Base-by-base conservation (phyloP, 306 rosid species). In the Trichosanthes truncata region DNA sequence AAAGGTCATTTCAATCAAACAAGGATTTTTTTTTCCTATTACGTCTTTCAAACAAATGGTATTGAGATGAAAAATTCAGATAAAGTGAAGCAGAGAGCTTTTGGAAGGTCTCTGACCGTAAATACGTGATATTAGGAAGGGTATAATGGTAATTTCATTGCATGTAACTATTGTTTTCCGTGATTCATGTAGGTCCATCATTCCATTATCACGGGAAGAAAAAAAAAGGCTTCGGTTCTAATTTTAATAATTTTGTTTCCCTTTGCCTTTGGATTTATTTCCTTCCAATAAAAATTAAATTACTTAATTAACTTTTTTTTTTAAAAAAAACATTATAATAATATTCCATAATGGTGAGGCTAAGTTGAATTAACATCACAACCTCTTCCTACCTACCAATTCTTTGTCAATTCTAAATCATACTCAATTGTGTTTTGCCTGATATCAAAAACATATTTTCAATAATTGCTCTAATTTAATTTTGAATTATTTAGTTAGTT, bases 171-270 rank as follows among this genome's bases (percentile, higher is more conserved):
- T 74, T 74, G 9, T 74, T 74, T 31, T 74, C 78, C 78, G 43
- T 74, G 78, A 48, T 26, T 73, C 78, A 74, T 48, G 78, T 29
- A 74, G 78, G 60, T 74, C 78, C 78, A 74, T 49, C 61, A 8
- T 74, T 49, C 45, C 61, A 74, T 74, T 74, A 74, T 74, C 61
- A 74, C 60, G 61, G 78, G 78, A 74, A 26, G 60, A 48, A 48
- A 29, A 43, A 45, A 12, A 72, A 15, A 7, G 25, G 6, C 74
- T 36, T 66, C 3, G 45, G 49, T 66, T 6, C 21, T 14, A 41
- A 23, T 43, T 68, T 68, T 69, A 43, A 69, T 69, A 43, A 69
- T 69, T 21, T 69, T 2, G 10, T 41, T 69, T 41, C 35, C 20
- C 48, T 65, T 35, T 35, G 12, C 66, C 51, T 40, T 5, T 36